Evolutionary conservation across 345 rosid genomes (phyloP).

Genomic region (Eucalyptus erythrocorys): DNA sequence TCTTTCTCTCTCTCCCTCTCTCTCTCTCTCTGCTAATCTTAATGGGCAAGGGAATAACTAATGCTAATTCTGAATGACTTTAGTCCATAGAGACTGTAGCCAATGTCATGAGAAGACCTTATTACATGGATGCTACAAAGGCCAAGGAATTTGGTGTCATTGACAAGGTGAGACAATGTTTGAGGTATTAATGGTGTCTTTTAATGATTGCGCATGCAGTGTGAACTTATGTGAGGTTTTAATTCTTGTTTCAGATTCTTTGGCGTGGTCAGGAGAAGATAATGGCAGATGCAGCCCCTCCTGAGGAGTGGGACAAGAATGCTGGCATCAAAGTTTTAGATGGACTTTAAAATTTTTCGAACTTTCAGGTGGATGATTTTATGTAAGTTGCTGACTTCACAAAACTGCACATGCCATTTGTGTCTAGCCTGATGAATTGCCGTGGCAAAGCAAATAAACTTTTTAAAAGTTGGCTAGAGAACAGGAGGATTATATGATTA

Average conservation of each 20-base stretch:
- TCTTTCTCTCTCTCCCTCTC: background rate
- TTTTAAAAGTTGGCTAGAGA: background rate
- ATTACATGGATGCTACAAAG: slow-evolving; percentile 55
- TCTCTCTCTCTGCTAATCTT: background rate
- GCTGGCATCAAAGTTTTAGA: slow-evolving; percentile 46
- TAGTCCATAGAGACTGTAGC: slow-evolving; percentile 65
- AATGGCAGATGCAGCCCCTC: slow-evolving; percentile 49
- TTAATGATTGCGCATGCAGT: background rate
- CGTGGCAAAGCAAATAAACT: background rate
- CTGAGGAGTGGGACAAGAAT: slow-evolving; percentile 61
- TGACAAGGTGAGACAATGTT: slow-evolving; percentile 41
- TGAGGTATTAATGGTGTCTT: background rate
- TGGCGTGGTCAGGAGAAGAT: slow-evolving; percentile 76
- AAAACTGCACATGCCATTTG: background rate
- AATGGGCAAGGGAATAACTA: background rate
- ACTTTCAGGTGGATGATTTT: background rate
- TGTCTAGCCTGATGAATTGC: background rate
- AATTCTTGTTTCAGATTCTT: slow-evolving; percentile 34
- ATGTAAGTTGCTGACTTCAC: background rate
- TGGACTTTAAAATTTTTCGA: background rate
- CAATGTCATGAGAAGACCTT: slow-evolving; percentile 54
- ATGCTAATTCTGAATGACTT: background rate
- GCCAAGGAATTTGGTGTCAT: slow-evolving; percentile 87
- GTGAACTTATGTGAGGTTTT: background rate
- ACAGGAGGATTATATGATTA: background rate